phyloP scores from a whole-genome alignment of 163 green algal species.

The Smithsoniella earleae region DNA sequence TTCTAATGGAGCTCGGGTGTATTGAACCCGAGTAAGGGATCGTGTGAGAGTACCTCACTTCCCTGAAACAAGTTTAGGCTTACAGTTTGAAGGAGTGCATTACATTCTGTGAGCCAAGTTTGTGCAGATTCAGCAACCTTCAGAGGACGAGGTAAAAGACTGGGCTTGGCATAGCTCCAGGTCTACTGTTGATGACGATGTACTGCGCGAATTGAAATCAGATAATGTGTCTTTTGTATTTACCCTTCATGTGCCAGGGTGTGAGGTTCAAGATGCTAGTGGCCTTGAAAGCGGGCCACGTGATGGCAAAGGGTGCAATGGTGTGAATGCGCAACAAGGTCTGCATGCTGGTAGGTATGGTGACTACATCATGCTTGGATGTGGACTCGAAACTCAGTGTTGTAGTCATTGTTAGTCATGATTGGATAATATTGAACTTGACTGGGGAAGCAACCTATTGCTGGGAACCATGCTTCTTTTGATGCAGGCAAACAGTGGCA shows the following conservation, averaged over 20 bases:
- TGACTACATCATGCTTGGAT: no score
- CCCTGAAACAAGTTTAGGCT: no score
- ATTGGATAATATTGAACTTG: no score
- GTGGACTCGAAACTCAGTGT: no score
- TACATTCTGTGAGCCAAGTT: not conserved
- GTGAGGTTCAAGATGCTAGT: slow-evolving; percentile 8
- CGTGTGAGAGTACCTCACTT: no score
- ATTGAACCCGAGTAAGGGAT: not conserved
- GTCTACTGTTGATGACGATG: slow-evolving; percentile 18
- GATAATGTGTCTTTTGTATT: slow-evolving; percentile 20
- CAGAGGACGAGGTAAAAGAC: slow-evolving; percentile 28
- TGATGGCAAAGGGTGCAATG: not conserved
- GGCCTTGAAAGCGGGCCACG: not conserved
- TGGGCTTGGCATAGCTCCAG: slow-evolving; percentile 24
- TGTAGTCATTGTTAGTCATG: no score
- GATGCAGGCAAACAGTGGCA: no score
- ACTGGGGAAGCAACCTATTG: no score
- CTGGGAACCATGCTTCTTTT: no score
- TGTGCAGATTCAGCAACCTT: slow-evolving; percentile 19
- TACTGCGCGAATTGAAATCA: not conserved
- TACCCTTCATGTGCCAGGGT: slow-evolving; percentile 27
- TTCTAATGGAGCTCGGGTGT: not conserved
- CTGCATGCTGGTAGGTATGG: no score
- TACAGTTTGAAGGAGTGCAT: no score
- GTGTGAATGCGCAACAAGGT: no score